These are phyloP conservation scores for Colletotrichum phormii DNA, from an alignment of 2,329 filamentous ascomycete species.

Conservation along the genomic window DNA sequence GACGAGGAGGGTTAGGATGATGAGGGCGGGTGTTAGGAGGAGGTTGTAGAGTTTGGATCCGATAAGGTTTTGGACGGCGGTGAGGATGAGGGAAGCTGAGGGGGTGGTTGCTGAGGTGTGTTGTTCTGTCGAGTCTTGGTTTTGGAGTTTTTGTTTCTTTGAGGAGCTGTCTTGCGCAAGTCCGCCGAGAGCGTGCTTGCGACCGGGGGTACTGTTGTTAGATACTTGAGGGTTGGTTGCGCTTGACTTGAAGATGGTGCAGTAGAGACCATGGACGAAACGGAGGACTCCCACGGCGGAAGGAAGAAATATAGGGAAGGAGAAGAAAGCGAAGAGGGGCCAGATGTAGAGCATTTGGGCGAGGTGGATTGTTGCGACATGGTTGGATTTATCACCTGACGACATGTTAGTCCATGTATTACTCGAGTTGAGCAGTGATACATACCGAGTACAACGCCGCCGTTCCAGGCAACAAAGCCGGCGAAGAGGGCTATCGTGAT, in stretches of 20 bases:
- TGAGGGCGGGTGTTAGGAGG: conserved; percentile 43
- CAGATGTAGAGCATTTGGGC: conserved; percentile 96
- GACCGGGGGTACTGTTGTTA: background rate
- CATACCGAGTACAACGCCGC: conserved; percentile 88
- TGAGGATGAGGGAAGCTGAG: background rate
- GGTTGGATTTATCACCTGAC: conserved; percentile 93
- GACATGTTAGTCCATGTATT: conserved; percentile 40
- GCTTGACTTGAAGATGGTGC: background rate
- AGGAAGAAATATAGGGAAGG: conserved; percentile 78
- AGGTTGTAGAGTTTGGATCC: conserved; percentile 45
- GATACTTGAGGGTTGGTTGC: background rate
- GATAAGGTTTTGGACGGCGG: conserved; percentile 41
- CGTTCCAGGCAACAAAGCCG: conserved; percentile 86
- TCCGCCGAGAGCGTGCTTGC: background rate
- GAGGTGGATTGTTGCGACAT: conserved; percentile 88
- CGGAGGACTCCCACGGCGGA: conserved; percentile 51
- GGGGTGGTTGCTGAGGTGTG: background rate
- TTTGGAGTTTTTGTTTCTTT: background rate
- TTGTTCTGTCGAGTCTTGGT: background rate
- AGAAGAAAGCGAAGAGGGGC: conserved; percentile 92
- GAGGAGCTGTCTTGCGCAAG: background rate
- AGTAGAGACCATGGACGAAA: background rate
- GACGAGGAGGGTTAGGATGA: conserved; percentile 52
- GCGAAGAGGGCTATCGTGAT: conserved; percentile 75
- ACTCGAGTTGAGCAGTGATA: background rate